These are phyloP conservation scores for Nothophaeocryptopus gaeumannii DNA, from an alignment of 2,329 filamentous ascomycete genomes.

Conservation along the genomic window DNA sequence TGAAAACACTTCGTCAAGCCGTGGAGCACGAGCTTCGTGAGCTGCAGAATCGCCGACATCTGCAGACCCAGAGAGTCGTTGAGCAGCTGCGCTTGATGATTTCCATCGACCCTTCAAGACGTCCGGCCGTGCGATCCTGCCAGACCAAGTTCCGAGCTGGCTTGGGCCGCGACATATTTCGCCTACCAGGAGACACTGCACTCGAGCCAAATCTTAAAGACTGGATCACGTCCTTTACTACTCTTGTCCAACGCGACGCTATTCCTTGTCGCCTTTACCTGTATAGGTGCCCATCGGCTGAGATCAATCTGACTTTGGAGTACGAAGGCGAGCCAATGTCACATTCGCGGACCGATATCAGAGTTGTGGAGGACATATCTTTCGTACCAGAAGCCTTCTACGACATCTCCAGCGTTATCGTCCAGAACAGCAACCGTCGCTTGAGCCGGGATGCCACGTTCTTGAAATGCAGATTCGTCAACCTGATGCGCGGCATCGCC, in stretches of 20 bases:
- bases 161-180: constrained; percentile 7
- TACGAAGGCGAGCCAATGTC: constrained; percentile 8
- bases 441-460: not conserved
- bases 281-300: not conserved
- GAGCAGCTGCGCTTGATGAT: constrained; percentile 3
- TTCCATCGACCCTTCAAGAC: not conserved
- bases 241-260: not conserved
- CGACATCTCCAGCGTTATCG: not conserved
- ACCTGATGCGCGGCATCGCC: constrained; percentile 8
- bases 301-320: constrained; percentile 8
- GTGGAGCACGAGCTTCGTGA: not conserved
- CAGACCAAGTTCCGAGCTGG: constrained; percentile 8
- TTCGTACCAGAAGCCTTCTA: constrained; percentile 2
- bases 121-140: constrained; percentile 1
- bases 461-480: not conserved
- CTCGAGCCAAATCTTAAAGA: constrained; percentile 4
- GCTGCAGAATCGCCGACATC: constrained; percentile 4
- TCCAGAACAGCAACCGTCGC: not conserved
- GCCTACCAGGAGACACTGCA: constrained; percentile 1
- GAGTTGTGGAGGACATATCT: not conserved
- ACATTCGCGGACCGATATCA: constrained; percentile 4
- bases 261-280: constrained; percentile 6
- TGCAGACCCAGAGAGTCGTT: constrained; percentile 5
- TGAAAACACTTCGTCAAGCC: not conserved
- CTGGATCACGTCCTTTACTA: constrained; percentile 10